Base-by-base conservation (phyloP, 352 stramenopile genomes). In the Blastocystis sp. region DNA sequence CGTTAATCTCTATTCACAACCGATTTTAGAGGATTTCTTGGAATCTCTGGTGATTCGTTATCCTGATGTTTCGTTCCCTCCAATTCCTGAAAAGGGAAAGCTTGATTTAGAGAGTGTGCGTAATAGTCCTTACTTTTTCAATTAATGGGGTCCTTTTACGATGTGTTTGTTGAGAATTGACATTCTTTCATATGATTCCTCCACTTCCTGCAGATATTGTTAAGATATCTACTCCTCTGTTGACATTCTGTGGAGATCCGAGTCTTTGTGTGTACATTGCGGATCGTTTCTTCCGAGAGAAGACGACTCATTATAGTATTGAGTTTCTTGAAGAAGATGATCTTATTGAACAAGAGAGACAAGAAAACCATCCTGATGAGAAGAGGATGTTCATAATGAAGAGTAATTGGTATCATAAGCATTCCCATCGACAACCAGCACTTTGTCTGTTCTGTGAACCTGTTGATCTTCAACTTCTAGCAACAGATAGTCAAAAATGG, bases 41-140 rank as follows among this genome's bases (percentile, higher is more conserved):
- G 89, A 93, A 37, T 93, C 93, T 56, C 93, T 98, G 89, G 90
- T 93, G n/a, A 88, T 97, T 77, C 92, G 95, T 52, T 98, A 98
- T 92, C 96, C 97, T 16, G 92, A 94, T 57, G 91, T 97, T 51
- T 88, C 93, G 32, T 98, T 99, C 90, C 94, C 95, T 42, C 91
- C 94, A 56, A 89, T 98, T 29, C 97, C 96, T 0, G 88, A 94
- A 88, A 90, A 92, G 83, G 96, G 96, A 66, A 89, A 95, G 52
- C 91, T 99, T 46, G 92, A 98, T 89, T 89, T 99, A 4, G 91
- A 93, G 58, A 92, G 96, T 77, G 95, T 99, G 35, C 92, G 95
- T 67, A 92, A 96, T 74, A 97, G 95, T 88, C 91, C 91, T 27
- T 99, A 98, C 92, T 99, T 99, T 89, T 99, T 99, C 90, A 97